These are phyloP conservation scores for Quercus cerris DNA, from an alignment of 306 rosid species.

Conservation along the genomic window DNA sequence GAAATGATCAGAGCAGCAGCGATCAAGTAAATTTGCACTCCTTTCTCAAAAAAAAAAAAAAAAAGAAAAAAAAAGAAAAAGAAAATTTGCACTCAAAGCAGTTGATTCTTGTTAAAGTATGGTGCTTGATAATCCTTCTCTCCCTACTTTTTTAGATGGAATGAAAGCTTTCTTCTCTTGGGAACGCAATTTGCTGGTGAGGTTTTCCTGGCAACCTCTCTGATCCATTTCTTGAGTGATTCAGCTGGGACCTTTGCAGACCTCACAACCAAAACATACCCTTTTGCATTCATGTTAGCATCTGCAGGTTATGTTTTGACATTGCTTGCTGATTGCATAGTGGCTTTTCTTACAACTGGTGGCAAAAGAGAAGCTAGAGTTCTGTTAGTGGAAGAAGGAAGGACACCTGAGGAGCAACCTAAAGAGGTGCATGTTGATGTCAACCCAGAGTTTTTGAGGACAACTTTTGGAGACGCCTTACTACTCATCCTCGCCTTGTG, in stretches of 20 bases:
- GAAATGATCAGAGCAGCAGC: background rate
- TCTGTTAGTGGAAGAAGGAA: constrained; percentile 47
- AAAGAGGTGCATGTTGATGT: background rate
- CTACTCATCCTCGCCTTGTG: constrained; percentile 71
- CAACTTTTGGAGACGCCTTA: constrained; percentile 60
- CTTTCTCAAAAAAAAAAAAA: too few relatives aligned
- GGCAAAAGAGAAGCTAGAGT: constrained; percentile 37
- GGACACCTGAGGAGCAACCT: constrained; percentile 11
- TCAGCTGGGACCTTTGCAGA: constrained; percentile 34
- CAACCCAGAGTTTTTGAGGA: constrained; percentile 37
- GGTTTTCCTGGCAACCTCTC: constrained; percentile 65
- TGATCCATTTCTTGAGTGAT: constrained; percentile 81
- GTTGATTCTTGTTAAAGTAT: constrained; percentile 53
- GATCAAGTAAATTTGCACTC: constrained; percentile 20
- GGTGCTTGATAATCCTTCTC: constrained; percentile 76
- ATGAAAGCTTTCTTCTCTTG: constrained; percentile 59
- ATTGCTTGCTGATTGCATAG: constrained; percentile 60
- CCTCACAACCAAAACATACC: constrained; percentile 56
- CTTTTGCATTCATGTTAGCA: constrained; percentile 77
- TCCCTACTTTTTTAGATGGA: constrained; percentile 62
- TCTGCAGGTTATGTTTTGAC: constrained; percentile 57
- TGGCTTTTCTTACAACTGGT: constrained; percentile 27
- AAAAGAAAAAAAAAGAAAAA: too few relatives aligned
- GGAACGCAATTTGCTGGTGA: constrained; percentile 81
- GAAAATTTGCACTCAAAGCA: constrained; percentile 33